A percentile compares a stretch with the other conserved stretches of the same genome.
Evolutionary conservation across 2,329 filamentous ascomycete species (phyloP).

Genomic region (Colletotrichum tanaceti): DNA sequence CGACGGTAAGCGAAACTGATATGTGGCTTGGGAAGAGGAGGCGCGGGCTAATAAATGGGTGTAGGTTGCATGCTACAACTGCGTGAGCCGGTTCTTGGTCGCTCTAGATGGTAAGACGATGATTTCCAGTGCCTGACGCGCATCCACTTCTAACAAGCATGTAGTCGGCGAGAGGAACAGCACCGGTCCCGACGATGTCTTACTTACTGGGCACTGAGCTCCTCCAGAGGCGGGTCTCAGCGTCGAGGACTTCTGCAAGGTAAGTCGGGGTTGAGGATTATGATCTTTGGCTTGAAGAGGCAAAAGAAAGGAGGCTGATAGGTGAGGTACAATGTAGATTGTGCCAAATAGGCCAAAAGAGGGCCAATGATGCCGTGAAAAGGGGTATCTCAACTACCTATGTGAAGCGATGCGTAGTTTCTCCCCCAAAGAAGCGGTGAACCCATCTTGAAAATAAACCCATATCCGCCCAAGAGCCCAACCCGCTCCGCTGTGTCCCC

Average conservation of each 20-base stretch:
- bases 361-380: conserved; percentile 41
- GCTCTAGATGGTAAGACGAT: conserved; percentile 76
- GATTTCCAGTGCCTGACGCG: neutral
- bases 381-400: conserved; percentile 59
- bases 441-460: neutral
- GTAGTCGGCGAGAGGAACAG: conserved; percentile 69
- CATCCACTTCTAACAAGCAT: conserved; percentile 44
- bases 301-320: conserved; percentile 9
- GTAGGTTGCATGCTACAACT: conserved; percentile 80
- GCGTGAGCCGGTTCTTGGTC: conserved; percentile 85
- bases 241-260: neutral
- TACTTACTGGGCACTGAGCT: conserved; percentile 48
- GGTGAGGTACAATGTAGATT: conserved; percentile 14
- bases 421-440: conserved; percentile 5
- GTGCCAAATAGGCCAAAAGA: conserved; percentile 18
- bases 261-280: conserved; percentile 12
- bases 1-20: conserved; percentile 65
- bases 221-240: neutral
- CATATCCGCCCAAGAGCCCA: neutral
- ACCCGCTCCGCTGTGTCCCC: no score
- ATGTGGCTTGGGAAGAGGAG: neutral
- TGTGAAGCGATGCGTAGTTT: conserved; percentile 45
- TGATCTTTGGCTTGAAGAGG: conserved; percentile 13
- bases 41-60: conserved; percentile 40
- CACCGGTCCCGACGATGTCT: conserved; percentile 59